phyloP scores from a whole-genome alignment of 202 grass and related monocot species.

The Sporobolus alterniflorus region DNA sequence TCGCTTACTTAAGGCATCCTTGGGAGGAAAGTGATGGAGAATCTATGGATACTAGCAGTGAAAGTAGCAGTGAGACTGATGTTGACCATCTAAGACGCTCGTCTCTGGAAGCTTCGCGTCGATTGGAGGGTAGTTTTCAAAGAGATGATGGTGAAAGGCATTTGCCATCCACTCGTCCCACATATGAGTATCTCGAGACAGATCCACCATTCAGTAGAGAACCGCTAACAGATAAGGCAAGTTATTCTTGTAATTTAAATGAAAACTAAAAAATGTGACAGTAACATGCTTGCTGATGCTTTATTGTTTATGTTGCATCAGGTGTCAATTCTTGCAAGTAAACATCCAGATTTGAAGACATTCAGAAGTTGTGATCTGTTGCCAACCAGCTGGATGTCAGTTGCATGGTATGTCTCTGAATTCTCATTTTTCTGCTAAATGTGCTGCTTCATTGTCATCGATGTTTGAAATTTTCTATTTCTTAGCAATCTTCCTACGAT shows the following conservation, averaged over 20 bases:
- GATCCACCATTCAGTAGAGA: conserved; percentile 85
- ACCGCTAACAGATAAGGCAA: conserved; percentile 93
- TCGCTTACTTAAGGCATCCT: conserved; percentile 58
- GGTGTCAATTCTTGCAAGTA: conserved; percentile 84
- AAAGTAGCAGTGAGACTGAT: conserved; percentile 65
- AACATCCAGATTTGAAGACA: conserved; percentile 79
- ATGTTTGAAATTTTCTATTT: background rate
- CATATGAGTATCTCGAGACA: conserved; percentile 81
- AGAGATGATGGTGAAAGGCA: conserved; percentile 52
- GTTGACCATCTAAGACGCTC: conserved; percentile 52
- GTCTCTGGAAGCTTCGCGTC: conserved; percentile 28
- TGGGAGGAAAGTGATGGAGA: conserved; percentile 75
- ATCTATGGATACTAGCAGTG: conserved; percentile 87
- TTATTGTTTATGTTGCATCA: conserved; percentile 43
- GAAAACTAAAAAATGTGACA: background rate
- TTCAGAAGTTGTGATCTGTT: conserved; percentile 86
- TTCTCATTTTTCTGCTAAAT: conserved; percentile 18
- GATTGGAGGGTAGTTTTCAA: conserved; percentile 44
- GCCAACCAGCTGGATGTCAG: conserved; percentile 88
- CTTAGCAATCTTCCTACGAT: background rate
- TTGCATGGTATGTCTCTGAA: conserved; percentile 79
- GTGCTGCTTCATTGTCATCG: background rate
- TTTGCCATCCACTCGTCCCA: conserved; percentile 39
- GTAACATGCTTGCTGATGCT: conserved; percentile 11
- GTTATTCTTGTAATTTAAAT: conserved; percentile 6